Evolutionary conservation across 2,329 filamentous ascomycete species (phyloP).

Genomic region (Fusarium algeriense): DNA sequence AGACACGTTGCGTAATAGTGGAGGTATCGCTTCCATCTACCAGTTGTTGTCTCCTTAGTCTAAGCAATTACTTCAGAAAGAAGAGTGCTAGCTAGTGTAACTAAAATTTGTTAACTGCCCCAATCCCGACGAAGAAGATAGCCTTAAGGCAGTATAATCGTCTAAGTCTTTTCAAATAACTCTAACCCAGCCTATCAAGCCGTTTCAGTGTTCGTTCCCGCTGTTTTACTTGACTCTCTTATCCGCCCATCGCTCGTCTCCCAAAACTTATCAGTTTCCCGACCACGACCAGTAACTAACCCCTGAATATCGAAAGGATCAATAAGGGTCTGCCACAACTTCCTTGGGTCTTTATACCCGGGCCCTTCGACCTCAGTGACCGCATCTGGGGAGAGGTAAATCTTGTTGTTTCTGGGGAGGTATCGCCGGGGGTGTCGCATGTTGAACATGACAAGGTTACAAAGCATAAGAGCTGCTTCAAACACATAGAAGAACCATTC

Average conservation of each 20-base stretch:
- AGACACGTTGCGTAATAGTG: background rate
- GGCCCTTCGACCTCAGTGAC: slow-evolving; percentile 61
- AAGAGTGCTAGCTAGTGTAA: background rate
- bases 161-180: background rate
- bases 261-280: slow-evolving; percentile 53
- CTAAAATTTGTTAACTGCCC: background rate
- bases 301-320: slow-evolving; percentile 57
- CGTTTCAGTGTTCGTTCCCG: slow-evolving; percentile 11
- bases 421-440: slow-evolving; percentile 63
- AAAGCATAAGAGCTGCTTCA: slow-evolving; percentile 65
- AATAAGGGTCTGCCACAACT: slow-evolving; percentile 56
- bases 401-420: slow-evolving; percentile 61
- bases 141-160: background rate
- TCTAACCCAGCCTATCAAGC: background rate
- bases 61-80: background rate
- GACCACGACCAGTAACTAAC: slow-evolving; percentile 50
- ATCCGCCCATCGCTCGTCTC: slow-evolving; percentile 36
- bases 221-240: background rate
- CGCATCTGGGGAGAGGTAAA: slow-evolving; percentile 65
- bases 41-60: background rate
- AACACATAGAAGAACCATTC: slow-evolving; percentile 72
- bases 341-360: slow-evolving; percentile 62
- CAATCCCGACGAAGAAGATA: background rate
- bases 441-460: slow-evolving; percentile 64
- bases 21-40: no score